Percentiles rank a stretch among this genome's conserved stretches.
Conservation (phyloP, 129 eudicot genomes). For the Saussurea involucrata region DNA sequence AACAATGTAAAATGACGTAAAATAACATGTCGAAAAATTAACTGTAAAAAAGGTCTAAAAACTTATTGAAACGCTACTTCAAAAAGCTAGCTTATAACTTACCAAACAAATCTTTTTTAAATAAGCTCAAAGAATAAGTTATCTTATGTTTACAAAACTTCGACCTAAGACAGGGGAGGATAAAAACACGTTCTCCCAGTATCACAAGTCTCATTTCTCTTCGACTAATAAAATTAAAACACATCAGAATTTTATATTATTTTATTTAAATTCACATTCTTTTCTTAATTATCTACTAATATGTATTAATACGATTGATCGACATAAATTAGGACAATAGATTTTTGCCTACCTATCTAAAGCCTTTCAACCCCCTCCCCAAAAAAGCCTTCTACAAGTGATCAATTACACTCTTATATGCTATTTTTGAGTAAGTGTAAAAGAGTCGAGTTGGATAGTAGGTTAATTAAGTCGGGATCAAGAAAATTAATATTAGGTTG, state of each 20-base stretch:
- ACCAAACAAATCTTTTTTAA: neutral
- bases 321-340: neutral
- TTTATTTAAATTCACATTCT: neutral
- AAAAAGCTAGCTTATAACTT: neutral
- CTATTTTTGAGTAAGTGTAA: too few relatives aligned
- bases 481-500: too few relatives aligned
- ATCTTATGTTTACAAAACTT: neutral
- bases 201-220: neutral
- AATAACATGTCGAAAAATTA: neutral
- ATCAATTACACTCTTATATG: too few relatives aligned
- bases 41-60: neutral
- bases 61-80: neutral
- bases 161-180: neutral
- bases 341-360: neutral
- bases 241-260: too few relatives aligned
- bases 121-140: neutral
- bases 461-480: too few relatives aligned
- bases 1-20: neutral
- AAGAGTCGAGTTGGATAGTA: too few relatives aligned
- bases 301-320: too few relatives aligned
- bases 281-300: too few relatives aligned
- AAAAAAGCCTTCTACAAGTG: too few relatives aligned
- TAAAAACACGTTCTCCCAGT: neutral
- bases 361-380: neutral
- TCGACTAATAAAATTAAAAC: too few relatives aligned